These are phyloP conservation scores for Trifolium pratense DNA, from an alignment of 306 rosid genomes.

Conservation along the genomic window DNA sequence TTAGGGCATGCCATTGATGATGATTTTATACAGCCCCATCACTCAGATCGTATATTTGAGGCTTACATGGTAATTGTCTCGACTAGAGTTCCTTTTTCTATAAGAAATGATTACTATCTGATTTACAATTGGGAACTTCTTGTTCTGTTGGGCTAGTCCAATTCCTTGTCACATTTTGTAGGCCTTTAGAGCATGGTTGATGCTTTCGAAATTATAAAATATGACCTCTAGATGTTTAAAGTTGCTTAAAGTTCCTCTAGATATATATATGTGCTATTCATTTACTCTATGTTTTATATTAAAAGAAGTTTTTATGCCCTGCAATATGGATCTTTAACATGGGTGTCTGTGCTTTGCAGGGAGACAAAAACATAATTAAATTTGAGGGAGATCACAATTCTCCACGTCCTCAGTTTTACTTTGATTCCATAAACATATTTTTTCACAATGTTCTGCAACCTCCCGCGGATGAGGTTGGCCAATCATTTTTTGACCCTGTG, in stretches of 20 bases:
- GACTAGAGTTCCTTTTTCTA: background rate
- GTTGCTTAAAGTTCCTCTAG: constrained; percentile 16
- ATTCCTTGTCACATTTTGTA: constrained; percentile 17
- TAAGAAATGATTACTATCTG: background rate
- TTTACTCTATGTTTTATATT: constrained; percentile 27
- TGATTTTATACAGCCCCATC: constrained; percentile 95
- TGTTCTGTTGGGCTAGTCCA: constrained; percentile 10
- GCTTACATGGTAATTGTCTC: constrained; percentile 78
- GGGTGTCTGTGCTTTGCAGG: constrained; percentile 62
- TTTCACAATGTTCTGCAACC: constrained; percentile 99
- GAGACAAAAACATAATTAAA: constrained; percentile 95
- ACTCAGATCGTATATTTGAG: constrained; percentile 85
- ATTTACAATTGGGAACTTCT: constrained; percentile 19
- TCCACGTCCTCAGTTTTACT: constrained; percentile 97
- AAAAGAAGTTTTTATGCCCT: constrained; percentile 9
- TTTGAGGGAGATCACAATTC: constrained; percentile 99
- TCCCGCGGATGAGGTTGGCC: constrained; percentile 92
- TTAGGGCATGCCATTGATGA: constrained; percentile 95
- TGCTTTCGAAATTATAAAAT: constrained; percentile 28
- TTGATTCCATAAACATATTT: constrained; percentile 92
- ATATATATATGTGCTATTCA: constrained; percentile 18
- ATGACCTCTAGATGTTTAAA: constrained; percentile 23
- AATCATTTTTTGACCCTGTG: constrained; percentile 60
- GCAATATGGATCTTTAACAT: constrained; percentile 16
- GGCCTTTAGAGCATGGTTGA: constrained; percentile 32